Percentiles rank a stretch among this genome's conserved stretches.
Conservation (phyloP, 108 stramenopile species). For the Pseudonitzschia pungens region DNA sequence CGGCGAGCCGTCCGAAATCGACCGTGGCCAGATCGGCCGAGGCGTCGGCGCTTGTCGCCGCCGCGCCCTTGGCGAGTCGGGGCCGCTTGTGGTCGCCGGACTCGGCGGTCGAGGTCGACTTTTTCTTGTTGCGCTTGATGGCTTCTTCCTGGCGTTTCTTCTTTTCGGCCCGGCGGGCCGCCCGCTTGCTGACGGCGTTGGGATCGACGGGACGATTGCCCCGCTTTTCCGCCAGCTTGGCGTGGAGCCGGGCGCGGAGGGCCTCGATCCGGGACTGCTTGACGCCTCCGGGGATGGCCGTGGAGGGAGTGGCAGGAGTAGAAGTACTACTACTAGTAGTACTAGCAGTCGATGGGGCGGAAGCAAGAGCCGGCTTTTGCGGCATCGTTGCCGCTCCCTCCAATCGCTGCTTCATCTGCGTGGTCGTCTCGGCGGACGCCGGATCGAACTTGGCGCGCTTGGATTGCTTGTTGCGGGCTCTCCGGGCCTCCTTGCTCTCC, state of each 20-base stretch:
- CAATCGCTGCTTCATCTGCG: slow-evolving; percentile 66
- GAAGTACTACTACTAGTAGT: no score
- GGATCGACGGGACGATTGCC: slow-evolving; percentile 49
- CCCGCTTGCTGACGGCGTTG: slow-evolving; percentile 75
- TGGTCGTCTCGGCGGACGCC: slow-evolving; percentile 57
- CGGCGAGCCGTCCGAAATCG: slow-evolving; percentile 80
- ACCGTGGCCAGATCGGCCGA: slow-evolving; percentile 62
- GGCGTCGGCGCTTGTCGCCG: slow-evolving; percentile 3
- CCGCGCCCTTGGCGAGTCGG: slow-evolving; percentile 4
- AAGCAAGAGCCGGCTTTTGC: no score
- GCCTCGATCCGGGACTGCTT: slow-evolving; percentile 79
- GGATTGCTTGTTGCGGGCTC: slow-evolving; percentile 64
- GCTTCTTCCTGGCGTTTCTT: slow-evolving; percentile 72
- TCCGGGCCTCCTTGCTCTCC: slow-evolving; percentile 70
- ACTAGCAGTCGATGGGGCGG: slow-evolving; percentile 5
- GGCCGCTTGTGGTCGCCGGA: slow-evolving; percentile 34
- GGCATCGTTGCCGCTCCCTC: slow-evolving; percentile 19
- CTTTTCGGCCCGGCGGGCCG: slow-evolving; percentile 83
- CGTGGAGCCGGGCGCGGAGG: slow-evolving; percentile 75
- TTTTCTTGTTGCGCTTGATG: slow-evolving; percentile 42
- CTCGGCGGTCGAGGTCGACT: slow-evolving; percentile 31
- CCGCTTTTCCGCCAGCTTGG: slow-evolving; percentile 74
- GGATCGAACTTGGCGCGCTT: slow-evolving; percentile 83
- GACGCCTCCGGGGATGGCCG: slow-evolving; percentile 32
- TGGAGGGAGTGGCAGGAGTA: no score